A percentile compares a stretch with the other conserved stretches of the same genome.
Evolutionary conservation across 2,329 filamentous ascomycete species (phyloP).

Genomic region (Sporothrix euskadiensis): DNA sequence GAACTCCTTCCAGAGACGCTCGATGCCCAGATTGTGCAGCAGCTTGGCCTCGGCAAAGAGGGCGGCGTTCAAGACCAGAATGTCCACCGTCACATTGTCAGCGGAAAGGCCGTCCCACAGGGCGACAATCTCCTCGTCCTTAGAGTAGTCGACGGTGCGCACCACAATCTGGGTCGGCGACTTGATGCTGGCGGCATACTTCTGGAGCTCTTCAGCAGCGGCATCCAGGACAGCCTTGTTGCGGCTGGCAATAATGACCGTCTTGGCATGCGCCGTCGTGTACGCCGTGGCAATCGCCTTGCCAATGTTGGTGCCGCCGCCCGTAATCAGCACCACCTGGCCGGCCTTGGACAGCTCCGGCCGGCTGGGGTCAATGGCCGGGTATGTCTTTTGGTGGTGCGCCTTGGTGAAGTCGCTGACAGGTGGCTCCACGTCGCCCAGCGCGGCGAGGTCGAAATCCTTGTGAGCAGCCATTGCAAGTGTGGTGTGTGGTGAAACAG

Average conservation of each 20-base stretch:
- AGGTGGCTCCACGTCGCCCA: neutral
- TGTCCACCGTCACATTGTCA: conserved; percentile 35
- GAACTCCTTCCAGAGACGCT: conserved; percentile 30
- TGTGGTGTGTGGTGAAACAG: neutral
- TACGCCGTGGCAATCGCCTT: conserved; percentile 30
- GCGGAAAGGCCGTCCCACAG: conserved; percentile 23
- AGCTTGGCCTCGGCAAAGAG: neutral
- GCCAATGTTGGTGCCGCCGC: conserved; percentile 30
- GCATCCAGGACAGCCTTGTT: conserved; percentile 19
- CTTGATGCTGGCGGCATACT: neutral
- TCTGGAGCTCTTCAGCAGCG: conserved; percentile 12
- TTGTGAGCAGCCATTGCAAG: neutral
- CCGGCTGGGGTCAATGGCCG: conserved; percentile 41
- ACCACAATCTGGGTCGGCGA: conserved; percentile 4
- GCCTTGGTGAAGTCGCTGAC: conserved; percentile 22
- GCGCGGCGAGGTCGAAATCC: neutral
- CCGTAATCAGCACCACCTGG: conserved; percentile 41
- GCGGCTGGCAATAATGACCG: conserved; percentile 29
- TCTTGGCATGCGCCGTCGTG: conserved; percentile 20
- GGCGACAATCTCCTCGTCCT: neutral
- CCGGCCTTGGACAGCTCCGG: conserved; percentile 46
- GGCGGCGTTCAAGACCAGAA: conserved; percentile 42
- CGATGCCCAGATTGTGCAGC: conserved; percentile 29
- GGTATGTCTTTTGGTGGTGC: conserved; percentile 42
- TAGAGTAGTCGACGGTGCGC: conserved; percentile 9